Conservation (phyloP, 2,329 filamentous ascomycete species). For the Ambrosiella beaveri region DNA sequence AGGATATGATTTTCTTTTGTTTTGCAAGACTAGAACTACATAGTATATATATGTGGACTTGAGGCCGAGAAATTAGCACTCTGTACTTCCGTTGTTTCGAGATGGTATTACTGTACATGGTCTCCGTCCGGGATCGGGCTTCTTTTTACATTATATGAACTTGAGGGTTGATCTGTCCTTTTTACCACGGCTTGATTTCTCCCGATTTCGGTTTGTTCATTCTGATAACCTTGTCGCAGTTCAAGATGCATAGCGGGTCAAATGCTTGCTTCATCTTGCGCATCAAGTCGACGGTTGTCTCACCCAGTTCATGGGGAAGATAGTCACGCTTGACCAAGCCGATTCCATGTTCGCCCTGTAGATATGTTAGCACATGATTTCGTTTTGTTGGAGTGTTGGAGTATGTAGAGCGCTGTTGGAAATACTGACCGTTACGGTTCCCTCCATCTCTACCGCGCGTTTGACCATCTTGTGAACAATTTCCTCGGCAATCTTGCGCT, state of each 20-base stretch:
- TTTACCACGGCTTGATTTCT: constrained; percentile 29
- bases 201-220: constrained; percentile 31
- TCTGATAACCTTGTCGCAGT: constrained; percentile 52
- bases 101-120: not conserved
- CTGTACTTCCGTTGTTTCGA: not conserved
- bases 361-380: not conserved
- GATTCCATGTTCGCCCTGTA: constrained; percentile 61
- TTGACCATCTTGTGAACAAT: constrained; percentile 75
- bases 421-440: constrained; percentile 52
- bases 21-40: not conserved
- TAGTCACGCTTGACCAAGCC: constrained; percentile 76
- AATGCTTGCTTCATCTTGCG: constrained; percentile 69
- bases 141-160: not conserved
- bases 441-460: constrained; percentile 67
- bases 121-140: not conserved
- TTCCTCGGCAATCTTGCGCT: constrained; percentile 48
- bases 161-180: not conserved
- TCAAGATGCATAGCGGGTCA: constrained; percentile 54
- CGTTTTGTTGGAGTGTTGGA: constrained; percentile 1
- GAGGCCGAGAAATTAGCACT: not conserved
- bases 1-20: no score
- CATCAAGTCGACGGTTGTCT: constrained; percentile 64
- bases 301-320: constrained; percentile 58
- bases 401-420: not conserved
- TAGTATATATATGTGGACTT: not conserved